A percentile compares a stretch with the other conserved stretches of the same genome.
Evolutionary conservation across 108 stramenopile species (phyloP).

Genomic region (Poteriospumella lacustris): DNA sequence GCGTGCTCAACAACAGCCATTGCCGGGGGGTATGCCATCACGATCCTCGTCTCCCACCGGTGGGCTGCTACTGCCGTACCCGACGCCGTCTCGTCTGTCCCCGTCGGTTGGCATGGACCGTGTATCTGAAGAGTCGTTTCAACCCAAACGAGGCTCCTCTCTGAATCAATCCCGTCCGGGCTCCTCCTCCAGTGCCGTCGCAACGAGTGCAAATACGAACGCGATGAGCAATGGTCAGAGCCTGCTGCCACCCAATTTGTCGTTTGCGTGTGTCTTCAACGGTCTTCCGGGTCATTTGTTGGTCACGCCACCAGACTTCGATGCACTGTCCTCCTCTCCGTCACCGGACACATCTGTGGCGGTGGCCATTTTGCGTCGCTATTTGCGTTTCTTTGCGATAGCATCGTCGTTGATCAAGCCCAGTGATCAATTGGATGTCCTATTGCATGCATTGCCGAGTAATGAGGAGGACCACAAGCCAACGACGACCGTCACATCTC

Average conservation of each 20-base stretch:
- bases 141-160: neutral
- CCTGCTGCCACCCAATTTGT: neutral
- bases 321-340: too few species aligned
- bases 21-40: neutral
- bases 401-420: neutral
- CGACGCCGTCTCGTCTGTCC: neutral
- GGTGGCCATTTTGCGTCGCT: neutral
- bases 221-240: too few species aligned
- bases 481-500: too few species aligned
- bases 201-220: too few species aligned
- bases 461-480: too few species aligned
- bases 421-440: neutral
- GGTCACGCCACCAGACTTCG: too few species aligned
- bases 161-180: neutral
- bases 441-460: too few species aligned
- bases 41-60: neutral
- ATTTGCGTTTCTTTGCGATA: neutral
- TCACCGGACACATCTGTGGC: too few species aligned
- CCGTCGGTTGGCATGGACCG: neutral
- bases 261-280: neutral
- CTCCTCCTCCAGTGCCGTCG: too few species aligned
- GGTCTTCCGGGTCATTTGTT: too few species aligned
- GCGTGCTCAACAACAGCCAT: neutral
- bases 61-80: neutral
- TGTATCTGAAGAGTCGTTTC: neutral